Evolutionary conservation across 495 filamentous ascomycete species (phyloP).

Genomic region (Penicillium egyptiacum): DNA sequence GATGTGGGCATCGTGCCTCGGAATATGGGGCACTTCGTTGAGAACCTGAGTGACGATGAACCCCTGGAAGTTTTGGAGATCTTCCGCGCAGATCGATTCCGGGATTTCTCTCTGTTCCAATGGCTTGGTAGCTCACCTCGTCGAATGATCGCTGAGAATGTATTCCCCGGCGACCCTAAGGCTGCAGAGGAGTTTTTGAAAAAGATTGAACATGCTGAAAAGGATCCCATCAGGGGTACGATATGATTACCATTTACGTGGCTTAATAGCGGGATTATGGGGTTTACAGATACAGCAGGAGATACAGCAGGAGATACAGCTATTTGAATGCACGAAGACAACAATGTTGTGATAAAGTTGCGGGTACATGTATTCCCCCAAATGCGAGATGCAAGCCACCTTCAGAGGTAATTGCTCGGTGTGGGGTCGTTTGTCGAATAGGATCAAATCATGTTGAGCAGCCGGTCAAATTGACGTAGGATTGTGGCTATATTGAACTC

Average conservation of each 20-base stretch:
- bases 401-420: too few relatives aligned
- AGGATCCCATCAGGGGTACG: slow-evolving; percentile 28
- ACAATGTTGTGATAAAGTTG: too few relatives aligned
- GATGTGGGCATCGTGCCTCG: slow-evolving; percentile 61
- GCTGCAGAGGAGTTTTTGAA: slow-evolving; percentile 56
- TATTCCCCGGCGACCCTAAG: slow-evolving; percentile 56
- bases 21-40: slow-evolving; percentile 63
- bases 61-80: slow-evolving; percentile 59
- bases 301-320: too few relatives aligned
- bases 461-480: too few relatives aligned
- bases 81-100: slow-evolving; percentile 57
- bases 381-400: too few relatives aligned
- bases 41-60: slow-evolving; percentile 61
- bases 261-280: background rate
- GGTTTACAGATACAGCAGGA: background rate
- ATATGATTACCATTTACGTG: background rate
- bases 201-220: slow-evolving; percentile 51
- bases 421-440: too few relatives aligned
- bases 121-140: slow-evolving; percentile 68
- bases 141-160: slow-evolving; percentile 58
- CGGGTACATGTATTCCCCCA: too few relatives aligned
- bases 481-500: too few relatives aligned
- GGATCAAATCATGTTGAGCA: too few relatives aligned
- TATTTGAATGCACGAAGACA: too few relatives aligned
- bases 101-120: slow-evolving; percentile 66